A percentile compares a stretch with the other conserved stretches of the same genome.
These are phyloP conservation scores for Colletotrichum camelliae DNA, from an alignment of 2,329 filamentous ascomycete species.

Conservation along the genomic window DNA sequence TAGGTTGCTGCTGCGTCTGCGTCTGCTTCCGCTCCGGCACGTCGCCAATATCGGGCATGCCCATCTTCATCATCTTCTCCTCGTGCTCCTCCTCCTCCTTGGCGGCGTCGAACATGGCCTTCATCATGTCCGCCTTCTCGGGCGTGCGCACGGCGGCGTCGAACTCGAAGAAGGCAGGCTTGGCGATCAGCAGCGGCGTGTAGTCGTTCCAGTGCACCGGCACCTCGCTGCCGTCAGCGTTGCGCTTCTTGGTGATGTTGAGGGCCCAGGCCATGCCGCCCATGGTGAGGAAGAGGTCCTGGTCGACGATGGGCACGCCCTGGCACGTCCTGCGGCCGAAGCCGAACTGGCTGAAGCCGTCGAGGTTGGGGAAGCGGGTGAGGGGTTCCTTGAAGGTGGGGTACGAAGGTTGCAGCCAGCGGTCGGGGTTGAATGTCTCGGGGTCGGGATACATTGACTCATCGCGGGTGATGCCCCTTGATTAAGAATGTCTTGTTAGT, in stretches of 20 bases:
- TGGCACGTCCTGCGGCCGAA: conserved; percentile 58
- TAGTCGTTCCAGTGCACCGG: conserved; percentile 50
- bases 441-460: conserved; percentile 42
- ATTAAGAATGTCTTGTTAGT: conserved; percentile 28
- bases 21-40: background rate
- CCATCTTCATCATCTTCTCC: conserved; percentile 25
- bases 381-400: conserved; percentile 47
- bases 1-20: background rate
- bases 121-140: conserved; percentile 28
- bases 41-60: conserved; percentile 16
- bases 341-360: conserved; percentile 54
- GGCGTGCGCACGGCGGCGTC: conserved; percentile 35
- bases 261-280: conserved; percentile 44
- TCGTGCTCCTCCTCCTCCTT: conserved; percentile 36
- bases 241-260: conserved; percentile 35
- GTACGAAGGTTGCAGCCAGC: conserved; percentile 41
- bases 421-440: conserved; percentile 43
- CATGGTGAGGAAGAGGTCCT: conserved; percentile 45
- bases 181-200: conserved; percentile 49
- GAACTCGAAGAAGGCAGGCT: conserved; percentile 44
- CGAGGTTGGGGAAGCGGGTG: conserved; percentile 41
- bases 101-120: conserved; percentile 39
- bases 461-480: conserved; percentile 48
- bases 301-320: conserved; percentile 46
- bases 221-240: conserved; percentile 28